Evolutionary conservation across 192 early-diverging fungal genomes (phyloP).

Genomic region (Coemansia sp.): DNA sequence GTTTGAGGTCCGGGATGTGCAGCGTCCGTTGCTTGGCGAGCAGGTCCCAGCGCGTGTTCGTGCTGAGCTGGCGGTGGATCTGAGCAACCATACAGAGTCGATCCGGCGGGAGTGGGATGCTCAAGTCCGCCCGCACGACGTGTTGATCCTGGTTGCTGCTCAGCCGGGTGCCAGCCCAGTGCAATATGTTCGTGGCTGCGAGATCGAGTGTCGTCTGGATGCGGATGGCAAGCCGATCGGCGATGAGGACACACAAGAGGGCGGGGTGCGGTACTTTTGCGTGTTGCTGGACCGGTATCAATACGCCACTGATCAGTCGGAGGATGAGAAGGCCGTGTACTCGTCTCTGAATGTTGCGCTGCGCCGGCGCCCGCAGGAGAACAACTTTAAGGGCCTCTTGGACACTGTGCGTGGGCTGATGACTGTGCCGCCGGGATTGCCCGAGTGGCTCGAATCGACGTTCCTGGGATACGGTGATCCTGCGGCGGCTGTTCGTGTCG

Average conservation of each 20-base stretch:
- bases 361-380: slow-evolving; percentile 81
- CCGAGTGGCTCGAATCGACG: slow-evolving; percentile 85
- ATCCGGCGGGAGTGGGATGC: slow-evolving; percentile 86
- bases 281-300: slow-evolving; percentile 85
- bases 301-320: slow-evolving; percentile 45
- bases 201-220: slow-evolving; percentile 74
- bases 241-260: slow-evolving; percentile 14
- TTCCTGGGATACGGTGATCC: slow-evolving; percentile 97
- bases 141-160: slow-evolving; percentile 63
- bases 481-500: slow-evolving; percentile 35
- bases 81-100: slow-evolving; percentile 61
- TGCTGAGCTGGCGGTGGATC: slow-evolving; percentile 71
- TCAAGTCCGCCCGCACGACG: slow-evolving; percentile 69
- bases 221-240: slow-evolving; percentile 59
- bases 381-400: slow-evolving; percentile 88
- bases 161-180: neutral
- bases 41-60: slow-evolving; percentile 64
- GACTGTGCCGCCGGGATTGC: slow-evolving; percentile 54
- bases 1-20: slow-evolving; percentile 68
- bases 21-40: slow-evolving; percentile 43
- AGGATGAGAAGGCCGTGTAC: slow-evolving; percentile 60
- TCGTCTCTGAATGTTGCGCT: slow-evolving; percentile 84
- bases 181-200: slow-evolving; percentile 67
- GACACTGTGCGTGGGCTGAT: slow-evolving; percentile 87
- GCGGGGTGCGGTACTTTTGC: slow-evolving; percentile 56